Evolutionary conservation across 495 filamentous ascomycete genomes (phyloP), one percentile per base, ranked within the genome.

Genomic region (Podospora bellae-mahoneyi): DNA sequence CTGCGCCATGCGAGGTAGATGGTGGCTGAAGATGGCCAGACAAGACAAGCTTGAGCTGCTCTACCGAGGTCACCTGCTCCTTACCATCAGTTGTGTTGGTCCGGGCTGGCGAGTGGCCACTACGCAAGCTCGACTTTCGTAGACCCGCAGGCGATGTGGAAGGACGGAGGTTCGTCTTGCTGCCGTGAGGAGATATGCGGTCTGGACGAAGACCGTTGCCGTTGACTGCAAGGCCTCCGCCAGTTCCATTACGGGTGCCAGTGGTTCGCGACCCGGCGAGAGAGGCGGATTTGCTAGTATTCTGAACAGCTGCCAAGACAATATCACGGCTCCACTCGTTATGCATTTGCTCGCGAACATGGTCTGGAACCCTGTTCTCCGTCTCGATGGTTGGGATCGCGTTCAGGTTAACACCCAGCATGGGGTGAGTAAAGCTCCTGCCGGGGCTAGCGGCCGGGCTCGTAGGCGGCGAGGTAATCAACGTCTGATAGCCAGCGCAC

Each of bases 11-110:
- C 54, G 62, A 64, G 27, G 71, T 70, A 18, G 69, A 64, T 28
- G 73, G 71, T 53, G 78, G 72, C 44, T 75, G 68, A 76, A 78
- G 69, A 61, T 78, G 82, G 65, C 80, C 88, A 3, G 87, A 88
- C 18, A 92, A 84, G 26, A 89, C 90, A 61, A 87, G 86, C 76
- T 93, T 94, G 68, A 97, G 82, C 72, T 96, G 92, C 66, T 93
- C 92, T n/a, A 96, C 89, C 48, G 90, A 89, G n/a, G 93, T 87
- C 13, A 92, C 89, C 20, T 70, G 76, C 30, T 85, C 88, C 66
- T 87, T 78, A 73, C 80, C 87, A 32, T 88, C 88, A 61, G 83
- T 83, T 69, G 82, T 84, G 34, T 82, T 85, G 32, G 81, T 78
- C 19, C 82, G 82, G 19, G 84, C 81, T 30, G 80, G 82, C 0